Percentiles rank a stretch among this genome's conserved stretches.
Evolutionary conservation across 2,329 filamentous ascomycete genomes (phyloP).

Genomic region (Penicillium sp.): DNA sequence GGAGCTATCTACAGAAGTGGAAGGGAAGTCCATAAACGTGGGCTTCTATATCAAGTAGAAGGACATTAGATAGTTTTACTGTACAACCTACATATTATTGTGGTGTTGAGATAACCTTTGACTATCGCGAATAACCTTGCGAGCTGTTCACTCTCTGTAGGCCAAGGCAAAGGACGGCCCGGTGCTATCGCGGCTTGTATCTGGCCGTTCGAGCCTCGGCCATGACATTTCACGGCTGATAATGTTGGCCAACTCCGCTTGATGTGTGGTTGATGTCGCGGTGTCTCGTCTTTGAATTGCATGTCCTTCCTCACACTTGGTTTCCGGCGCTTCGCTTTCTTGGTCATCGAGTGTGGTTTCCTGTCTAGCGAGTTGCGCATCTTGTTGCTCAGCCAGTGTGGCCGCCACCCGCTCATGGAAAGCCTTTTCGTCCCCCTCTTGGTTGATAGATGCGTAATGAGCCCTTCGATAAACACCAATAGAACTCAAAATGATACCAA

Average conservation of each 20-base stretch:
- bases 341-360: background rate
- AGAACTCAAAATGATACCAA: slow-evolving; percentile 11
- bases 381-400: slow-evolving; percentile 5
- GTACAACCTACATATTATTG: too few species aligned
- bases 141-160: background rate
- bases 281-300: slow-evolving; percentile 1
- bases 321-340: background rate
- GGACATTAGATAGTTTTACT: too few species aligned
- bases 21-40: too few species aligned
- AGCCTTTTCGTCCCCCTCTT: slow-evolving; percentile 17
- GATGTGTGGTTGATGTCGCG: background rate
- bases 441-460: slow-evolving; percentile 17
- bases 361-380: background rate
- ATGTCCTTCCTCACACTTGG: background rate
- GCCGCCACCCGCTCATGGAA: slow-evolving; percentile 11
- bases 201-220: background rate
- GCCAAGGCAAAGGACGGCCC: slow-evolving; percentile 16
- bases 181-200: slow-evolving; percentile 4
- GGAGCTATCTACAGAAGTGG: too few species aligned
- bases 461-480: slow-evolving; percentile 22
- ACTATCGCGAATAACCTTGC: fast-evolving
- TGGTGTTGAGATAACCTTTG: background rate
- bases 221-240: slow-evolving; percentile 15
- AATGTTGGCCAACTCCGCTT: slow-evolving; percentile 5
- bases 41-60: too few species aligned